Evolutionary conservation across 2,329 filamentous ascomycete genomes (phyloP).

Genomic region (Trichoderma sp.): DNA sequence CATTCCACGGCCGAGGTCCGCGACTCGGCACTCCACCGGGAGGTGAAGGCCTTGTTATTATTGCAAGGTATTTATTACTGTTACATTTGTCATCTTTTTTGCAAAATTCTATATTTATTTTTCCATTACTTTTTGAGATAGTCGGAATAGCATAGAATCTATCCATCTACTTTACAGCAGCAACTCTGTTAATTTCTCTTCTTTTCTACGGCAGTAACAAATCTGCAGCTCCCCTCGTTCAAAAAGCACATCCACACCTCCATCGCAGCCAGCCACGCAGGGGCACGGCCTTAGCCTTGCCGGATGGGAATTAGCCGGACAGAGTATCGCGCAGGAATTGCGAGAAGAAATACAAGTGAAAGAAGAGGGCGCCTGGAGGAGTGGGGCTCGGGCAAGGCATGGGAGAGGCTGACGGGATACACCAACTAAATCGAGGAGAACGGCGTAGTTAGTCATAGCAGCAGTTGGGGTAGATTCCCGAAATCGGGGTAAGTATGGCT

Average conservation of each 20-base stretch:
- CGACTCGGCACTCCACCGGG: neutral
- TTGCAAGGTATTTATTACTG: neutral
- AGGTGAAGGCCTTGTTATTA: neutral
- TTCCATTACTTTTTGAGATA: neutral
- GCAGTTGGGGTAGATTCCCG: constrained; percentile 1
- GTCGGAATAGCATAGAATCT: neutral
- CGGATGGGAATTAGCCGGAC: constrained; percentile 20
- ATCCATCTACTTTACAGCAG: neutral
- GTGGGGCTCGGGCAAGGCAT: constrained; percentile 2
- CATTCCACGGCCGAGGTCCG: constrained; percentile 20
- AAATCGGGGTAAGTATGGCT: constrained; percentile 5
- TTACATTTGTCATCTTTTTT: neutral
- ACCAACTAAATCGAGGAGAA: neutral
- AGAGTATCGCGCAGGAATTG: neutral
- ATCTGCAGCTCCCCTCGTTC: neutral
- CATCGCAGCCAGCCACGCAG: constrained; percentile 9
- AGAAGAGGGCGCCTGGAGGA: neutral
- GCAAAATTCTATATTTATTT: neutral
- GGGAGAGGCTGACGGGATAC: constrained; percentile 8
- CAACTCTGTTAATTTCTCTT: neutral
- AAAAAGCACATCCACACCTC: neutral
- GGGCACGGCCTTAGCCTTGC: constrained; percentile 1
- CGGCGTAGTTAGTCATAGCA: constrained; percentile 1
- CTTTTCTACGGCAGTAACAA: neutral
- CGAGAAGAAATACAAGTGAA: neutral